Evolutionary conservation across 306 rosid genomes (phyloP).

Genomic region (Purshia tridentata): DNA sequence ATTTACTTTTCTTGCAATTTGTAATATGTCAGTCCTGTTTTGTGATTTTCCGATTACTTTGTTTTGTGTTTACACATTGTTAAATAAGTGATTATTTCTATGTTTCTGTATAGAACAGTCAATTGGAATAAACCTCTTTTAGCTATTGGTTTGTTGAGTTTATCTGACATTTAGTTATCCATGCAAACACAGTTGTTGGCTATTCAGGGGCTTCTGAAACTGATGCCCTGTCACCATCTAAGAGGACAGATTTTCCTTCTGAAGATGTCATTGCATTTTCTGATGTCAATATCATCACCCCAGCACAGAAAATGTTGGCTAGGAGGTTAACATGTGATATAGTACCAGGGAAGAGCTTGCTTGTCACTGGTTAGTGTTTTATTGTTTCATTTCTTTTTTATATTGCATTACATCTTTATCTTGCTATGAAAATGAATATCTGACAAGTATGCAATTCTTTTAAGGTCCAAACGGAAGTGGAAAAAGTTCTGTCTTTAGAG

Average conservation of each 20-base stretch:
- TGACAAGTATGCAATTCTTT: slow-evolving; percentile 24
- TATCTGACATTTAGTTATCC: slow-evolving; percentile 3
- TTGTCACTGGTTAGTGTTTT: slow-evolving; percentile 82
- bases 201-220: slow-evolving; percentile 42
- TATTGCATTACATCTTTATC: slow-evolving; percentile 4
- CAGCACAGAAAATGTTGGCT: slow-evolving; percentile 88
- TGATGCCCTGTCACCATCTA: slow-evolving; percentile 29
- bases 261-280: slow-evolving; percentile 72
- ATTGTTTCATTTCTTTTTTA: slow-evolving; percentile 1
- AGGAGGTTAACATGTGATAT: slow-evolving; percentile 79
- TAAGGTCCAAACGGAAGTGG: slow-evolving; percentile 99
- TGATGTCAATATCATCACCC: slow-evolving; percentile 79
- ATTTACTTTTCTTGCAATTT: neutral
- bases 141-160: neutral
- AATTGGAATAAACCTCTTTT: neutral
- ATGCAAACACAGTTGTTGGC: slow-evolving; percentile 23
- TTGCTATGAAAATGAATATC: slow-evolving; percentile 20
- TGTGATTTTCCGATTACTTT: neutral
- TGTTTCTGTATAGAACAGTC: neutral
- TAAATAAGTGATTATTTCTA: neutral
- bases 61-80: neutral
- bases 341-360: slow-evolving; percentile 69
- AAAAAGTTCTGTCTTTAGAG: slow-evolving; percentile 95
- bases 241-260: slow-evolving; percentile 45
- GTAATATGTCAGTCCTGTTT: neutral